Percentiles rank a stretch among this genome's conserved stretches.
phyloP scores from a whole-genome alignment of 441 rosid genomes.

The Populus hybrid region DNA sequence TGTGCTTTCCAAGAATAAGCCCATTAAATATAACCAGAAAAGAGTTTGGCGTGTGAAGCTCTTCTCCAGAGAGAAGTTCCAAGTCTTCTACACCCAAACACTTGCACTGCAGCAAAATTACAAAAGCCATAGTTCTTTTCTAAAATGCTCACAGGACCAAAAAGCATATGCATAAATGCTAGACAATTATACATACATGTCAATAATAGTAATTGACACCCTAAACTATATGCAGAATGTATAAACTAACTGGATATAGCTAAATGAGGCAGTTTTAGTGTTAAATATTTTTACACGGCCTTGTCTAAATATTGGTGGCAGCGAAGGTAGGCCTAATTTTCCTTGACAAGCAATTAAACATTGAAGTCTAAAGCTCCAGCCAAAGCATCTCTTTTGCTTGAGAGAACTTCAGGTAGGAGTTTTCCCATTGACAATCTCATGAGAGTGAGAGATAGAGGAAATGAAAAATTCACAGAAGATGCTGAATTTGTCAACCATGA shows the following conservation, averaged over 20 bases:
- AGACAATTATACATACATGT: not conserved
- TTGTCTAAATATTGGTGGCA: not conserved
- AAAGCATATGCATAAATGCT: not conserved
- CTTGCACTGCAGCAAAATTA: constrained; percentile 54
- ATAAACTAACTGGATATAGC: not conserved
- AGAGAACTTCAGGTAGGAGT: no score
- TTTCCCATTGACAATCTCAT: not conserved
- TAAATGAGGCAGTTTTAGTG: not conserved
- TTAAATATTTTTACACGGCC: not conserved
- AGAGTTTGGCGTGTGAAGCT: constrained; percentile 84
- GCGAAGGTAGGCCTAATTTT: not conserved
- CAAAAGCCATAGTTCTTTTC: not conserved
- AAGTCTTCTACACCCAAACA: constrained; percentile 84
- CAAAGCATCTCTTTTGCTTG: not conserved
- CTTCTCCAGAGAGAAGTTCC: constrained; percentile 80
- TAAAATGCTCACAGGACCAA: constrained; percentile 1
- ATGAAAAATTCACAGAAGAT: not conserved
- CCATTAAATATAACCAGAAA: constrained; percentile 85
- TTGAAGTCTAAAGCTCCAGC: not conserved
- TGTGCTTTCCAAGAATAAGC: constrained; percentile 91
- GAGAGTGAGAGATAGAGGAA: not conserved
- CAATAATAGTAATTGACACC: no score
- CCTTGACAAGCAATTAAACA: not conserved
- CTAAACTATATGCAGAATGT: not conserved
- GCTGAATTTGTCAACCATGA: not conserved